Percentiles rank a stretch among this genome's conserved stretches.
phyloP scores from a whole-genome alignment of 352 stramenopile genomes.

The Pilasporangium apinafurcum region DNA sequence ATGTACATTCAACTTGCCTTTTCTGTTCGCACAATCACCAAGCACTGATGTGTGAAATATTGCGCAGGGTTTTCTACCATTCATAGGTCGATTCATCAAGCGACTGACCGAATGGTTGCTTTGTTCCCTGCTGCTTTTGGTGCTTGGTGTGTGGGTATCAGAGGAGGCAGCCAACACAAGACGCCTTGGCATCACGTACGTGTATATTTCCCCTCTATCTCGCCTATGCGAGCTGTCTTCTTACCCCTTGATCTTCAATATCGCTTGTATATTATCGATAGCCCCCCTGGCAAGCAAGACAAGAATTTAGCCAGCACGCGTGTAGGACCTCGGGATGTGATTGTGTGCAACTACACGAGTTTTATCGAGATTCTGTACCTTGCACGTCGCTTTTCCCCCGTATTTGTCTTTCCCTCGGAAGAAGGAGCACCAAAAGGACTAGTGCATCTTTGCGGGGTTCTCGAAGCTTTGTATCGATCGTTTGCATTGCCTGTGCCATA shows the following conservation, averaged over 20 bases:
- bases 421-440: conserved; percentile 44
- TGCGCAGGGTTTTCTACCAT: conserved; percentile 41
- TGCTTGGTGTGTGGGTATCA: conserved; percentile 58
- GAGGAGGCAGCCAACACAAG: conserved; percentile 70
- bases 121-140: conserved; percentile 53
- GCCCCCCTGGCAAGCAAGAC: conserved; percentile 20
- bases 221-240: too few species aligned
- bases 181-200: conserved; percentile 56
- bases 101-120: conserved; percentile 66
- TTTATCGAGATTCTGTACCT: conserved; percentile 80
- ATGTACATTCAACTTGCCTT: conserved; percentile 1
- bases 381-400: conserved; percentile 65
- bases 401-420: conserved; percentile 63
- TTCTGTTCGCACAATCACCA: not conserved
- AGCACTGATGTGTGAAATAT: not conserved
- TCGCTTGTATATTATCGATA: not conserved
- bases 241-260: not conserved
- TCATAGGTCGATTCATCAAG: conserved; percentile 64
- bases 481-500: conserved; percentile 35
- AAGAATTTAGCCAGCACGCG: conserved; percentile 15
- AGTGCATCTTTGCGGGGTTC: conserved; percentile 56
- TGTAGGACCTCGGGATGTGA: conserved; percentile 44
- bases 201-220: not conserved
- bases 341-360: conserved; percentile 81
- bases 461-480: conserved; percentile 59